Evolutionary conservation across 2,329 filamentous ascomycete genomes (phyloP), one percentile per base, ranked within the genome.

Genomic region (Aureobasidium sp.): DNA sequence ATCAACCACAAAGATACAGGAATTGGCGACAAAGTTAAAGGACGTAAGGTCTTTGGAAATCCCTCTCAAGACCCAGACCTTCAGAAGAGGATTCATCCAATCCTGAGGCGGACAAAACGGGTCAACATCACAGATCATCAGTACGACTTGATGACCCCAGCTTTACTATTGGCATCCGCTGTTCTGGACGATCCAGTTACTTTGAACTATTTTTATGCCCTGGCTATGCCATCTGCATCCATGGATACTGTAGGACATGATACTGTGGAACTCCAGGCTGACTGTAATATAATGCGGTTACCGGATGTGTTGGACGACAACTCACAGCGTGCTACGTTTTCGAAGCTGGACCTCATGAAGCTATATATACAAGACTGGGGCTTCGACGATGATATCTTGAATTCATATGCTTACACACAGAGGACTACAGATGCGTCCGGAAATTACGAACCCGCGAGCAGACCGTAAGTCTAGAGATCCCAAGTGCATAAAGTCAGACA

Each of bases 171-270:
- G 9, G 52, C 37, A 22, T 44, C 52, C 4, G 52, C 52, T 34
- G 9, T 56, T 17, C 22, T 56, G 52, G 52, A 56, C 39, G 39
- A 56, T 34, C 52, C 52, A 3, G 17, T 56, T n/a, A 56, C 52
- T 22, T 9, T 56, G 5, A 44, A 5, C 2, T 56, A 44, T 11
- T 44, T 44, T 6, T 5, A 44, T 22, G 52, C 52, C 17, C 11
- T 56, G n/a, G 8, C 52, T 7, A 34, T 22, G 17, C 52, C 52
- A 11, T 5, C 31, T 20, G 27, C 11, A 1, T n/a, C 12, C 3
- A 56, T 56, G 52, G 25, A 20, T 6, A 56, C 52, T 12, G n/a
- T 29, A n/a, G 15, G 14, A 22, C 34, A 42, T 17, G 37, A 2
- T 2, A 15, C 22, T 22, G 3, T 17, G 4, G 27, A 22, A n/a